phyloP scores from a whole-genome alignment of 768 basidiomycete genomes.

The Lentinula edodes region DNA sequence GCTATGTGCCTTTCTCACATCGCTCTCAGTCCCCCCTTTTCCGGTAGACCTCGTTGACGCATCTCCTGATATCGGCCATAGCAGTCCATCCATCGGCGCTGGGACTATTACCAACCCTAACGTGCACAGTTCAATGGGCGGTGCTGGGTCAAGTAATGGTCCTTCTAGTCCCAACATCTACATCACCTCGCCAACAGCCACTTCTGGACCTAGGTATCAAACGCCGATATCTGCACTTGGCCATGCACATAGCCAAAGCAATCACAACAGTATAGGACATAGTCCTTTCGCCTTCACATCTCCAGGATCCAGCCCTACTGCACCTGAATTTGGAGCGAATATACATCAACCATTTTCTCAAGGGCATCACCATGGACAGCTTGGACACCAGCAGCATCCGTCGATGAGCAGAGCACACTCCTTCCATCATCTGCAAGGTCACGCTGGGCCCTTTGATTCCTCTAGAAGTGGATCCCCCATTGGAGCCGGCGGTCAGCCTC shows the following conservation, averaged over 20 bases:
- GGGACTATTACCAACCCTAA: not conserved
- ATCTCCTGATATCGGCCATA: not conserved
- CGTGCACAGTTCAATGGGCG: not conserved
- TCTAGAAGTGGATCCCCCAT: slow-evolving; percentile 34
- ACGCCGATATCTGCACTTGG: slow-evolving; percentile 28
- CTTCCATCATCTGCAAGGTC: slow-evolving; percentile 48
- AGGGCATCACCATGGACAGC: slow-evolving; percentile 14
- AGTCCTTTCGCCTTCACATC: not conserved
- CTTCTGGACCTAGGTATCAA: slow-evolving; percentile 30
- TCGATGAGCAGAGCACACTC: slow-evolving; percentile 16
- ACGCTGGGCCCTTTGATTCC: slow-evolving; percentile 23
- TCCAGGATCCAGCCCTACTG: slow-evolving; percentile 36
- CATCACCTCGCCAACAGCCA: slow-evolving; percentile 57
- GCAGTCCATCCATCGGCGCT: not conserved
- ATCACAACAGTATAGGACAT: not conserved
- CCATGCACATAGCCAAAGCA: not conserved
- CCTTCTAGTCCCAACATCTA: slow-evolving; percentile 57
- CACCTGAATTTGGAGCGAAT: slow-evolving; percentile 24
- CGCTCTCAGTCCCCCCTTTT: slow-evolving; percentile 35
- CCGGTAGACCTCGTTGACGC: slow-evolving; percentile 50
- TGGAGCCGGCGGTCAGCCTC: not conserved
- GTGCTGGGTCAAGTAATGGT: slow-evolving; percentile 18
- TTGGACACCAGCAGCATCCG: slow-evolving; percentile 27
- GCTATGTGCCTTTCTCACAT: not conserved
- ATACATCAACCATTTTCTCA: slow-evolving; percentile 19